Percentiles rank a stretch among this genome's conserved stretches.
Evolutionary conservation across 345 rosid genomes (phyloP).

Genomic region (Nephelium lappaceum): DNA sequence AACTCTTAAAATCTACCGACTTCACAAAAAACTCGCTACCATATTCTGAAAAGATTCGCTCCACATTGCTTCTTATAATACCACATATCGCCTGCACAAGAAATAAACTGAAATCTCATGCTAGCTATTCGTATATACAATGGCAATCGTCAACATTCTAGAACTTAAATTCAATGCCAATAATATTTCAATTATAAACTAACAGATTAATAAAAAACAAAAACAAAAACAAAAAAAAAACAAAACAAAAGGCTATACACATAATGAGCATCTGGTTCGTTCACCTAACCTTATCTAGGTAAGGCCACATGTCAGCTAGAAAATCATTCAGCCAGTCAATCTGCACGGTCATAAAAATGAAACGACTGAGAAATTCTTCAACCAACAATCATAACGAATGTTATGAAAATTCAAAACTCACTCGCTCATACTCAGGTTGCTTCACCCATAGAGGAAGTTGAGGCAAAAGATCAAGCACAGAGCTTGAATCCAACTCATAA

Average conservation of each 20-base stretch:
- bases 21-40: conserved; percentile 26
- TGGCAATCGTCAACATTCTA: neutral
- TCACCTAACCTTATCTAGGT: conserved; percentile 52
- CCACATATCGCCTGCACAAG: conserved; percentile 38
- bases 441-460: conserved; percentile 59
- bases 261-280: neutral
- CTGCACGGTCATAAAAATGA: conserved; percentile 30
- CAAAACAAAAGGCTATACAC: neutral
- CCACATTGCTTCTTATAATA: conserved; percentile 27
- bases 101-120: neutral
- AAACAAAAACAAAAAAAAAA: no score
- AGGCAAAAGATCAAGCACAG: conserved; percentile 38
- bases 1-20: conserved; percentile 32
- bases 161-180: conserved; percentile 9
- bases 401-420: conserved; percentile 12
- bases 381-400: neutral
- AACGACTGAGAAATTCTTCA: neutral
- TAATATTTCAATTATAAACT: neutral
- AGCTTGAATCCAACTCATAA: conserved; percentile 37
- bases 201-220: neutral
- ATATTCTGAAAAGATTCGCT: conserved; percentile 34
- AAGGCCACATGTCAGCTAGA: conserved; percentile 44
- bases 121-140: neutral
- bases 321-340: conserved; percentile 53
- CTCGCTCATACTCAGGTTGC: conserved; percentile 56